Conservation (phyloP, 345 rosid genomes). For the Aurinia saxatilis region DNA sequence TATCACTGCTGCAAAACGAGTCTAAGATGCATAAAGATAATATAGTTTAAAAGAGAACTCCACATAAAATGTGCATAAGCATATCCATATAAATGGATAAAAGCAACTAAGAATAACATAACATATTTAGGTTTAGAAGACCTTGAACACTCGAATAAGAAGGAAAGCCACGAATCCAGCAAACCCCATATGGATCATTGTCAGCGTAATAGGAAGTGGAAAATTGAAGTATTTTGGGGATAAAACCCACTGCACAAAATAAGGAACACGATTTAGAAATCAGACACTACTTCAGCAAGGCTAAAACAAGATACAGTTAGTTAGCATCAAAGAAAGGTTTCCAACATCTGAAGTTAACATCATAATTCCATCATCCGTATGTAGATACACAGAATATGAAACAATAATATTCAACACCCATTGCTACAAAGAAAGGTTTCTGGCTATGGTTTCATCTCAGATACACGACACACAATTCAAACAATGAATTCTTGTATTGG, state of each 20-base stretch:
- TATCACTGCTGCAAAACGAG: constrained; percentile 7
- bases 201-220: constrained; percentile 82
- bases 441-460: background rate
- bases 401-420: no score
- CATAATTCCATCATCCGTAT: constrained; percentile 3
- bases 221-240: constrained; percentile 89
- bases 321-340: no score
- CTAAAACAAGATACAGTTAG: constrained; percentile 2
- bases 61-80: background rate
- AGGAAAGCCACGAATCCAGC: constrained; percentile 69
- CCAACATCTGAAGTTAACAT: background rate
- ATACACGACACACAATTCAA: background rate
- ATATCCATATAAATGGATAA: background rate
- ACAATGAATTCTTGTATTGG: background rate
- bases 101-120: background rate
- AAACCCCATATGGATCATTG: constrained; percentile 96
- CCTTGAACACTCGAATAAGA: constrained; percentile 94
- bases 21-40: background rate
- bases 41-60: background rate
- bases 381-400: background rate
- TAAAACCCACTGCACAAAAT: constrained; percentile 82
- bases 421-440: background rate
- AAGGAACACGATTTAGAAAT: background rate
- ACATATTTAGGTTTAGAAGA: constrained; percentile 17
- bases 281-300: background rate